Evolutionary conservation across 2,329 filamentous ascomycete species (phyloP).

Genomic region (Penicillium sclerotiorum): DNA sequence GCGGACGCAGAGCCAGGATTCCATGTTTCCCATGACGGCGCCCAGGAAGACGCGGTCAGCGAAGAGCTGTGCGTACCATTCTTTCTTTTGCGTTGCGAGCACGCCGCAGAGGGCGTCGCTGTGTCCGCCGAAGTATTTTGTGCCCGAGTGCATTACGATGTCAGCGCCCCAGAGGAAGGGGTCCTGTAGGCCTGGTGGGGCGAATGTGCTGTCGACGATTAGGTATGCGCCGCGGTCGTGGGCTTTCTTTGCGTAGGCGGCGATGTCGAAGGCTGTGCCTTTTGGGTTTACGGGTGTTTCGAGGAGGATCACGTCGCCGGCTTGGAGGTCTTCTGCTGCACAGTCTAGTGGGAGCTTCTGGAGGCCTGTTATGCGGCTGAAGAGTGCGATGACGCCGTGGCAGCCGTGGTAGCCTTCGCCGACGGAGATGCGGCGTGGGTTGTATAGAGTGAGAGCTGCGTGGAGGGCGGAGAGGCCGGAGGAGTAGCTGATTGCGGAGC

Average conservation of each 20-base stretch:
- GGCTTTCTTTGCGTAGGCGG: slow-evolving; percentile 71
- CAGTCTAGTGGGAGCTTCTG: slow-evolving; percentile 72
- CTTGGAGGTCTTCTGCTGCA: slow-evolving; percentile 64
- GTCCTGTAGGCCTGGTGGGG: slow-evolving; percentile 83
- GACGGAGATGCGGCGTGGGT: slow-evolving; percentile 81
- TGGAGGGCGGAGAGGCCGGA: slow-evolving; percentile 89
- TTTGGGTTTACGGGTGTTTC: slow-evolving; percentile 94
- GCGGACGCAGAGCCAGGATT: slow-evolving; percentile 88
- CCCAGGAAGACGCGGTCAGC: slow-evolving; percentile 77
- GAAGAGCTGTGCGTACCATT: slow-evolving; percentile 64
- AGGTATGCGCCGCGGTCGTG: slow-evolving; percentile 72
- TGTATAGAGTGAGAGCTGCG: slow-evolving; percentile 78
- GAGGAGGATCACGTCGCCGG: slow-evolving; percentile 84
- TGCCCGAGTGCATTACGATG: slow-evolving; percentile 87
- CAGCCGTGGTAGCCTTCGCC: slow-evolving; percentile 90
- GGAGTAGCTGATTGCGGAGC: slow-evolving; percentile 72
- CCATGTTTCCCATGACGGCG: slow-evolving; percentile 82
- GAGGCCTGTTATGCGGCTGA: slow-evolving; percentile 75
- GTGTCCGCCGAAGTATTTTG: slow-evolving; percentile 96
- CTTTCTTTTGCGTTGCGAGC: slow-evolving; percentile 63
- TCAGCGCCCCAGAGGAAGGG: slow-evolving; percentile 82
- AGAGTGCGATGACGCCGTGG: slow-evolving; percentile 76
- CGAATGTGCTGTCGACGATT: slow-evolving; percentile 89
- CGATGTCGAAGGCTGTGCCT: slow-evolving; percentile 76
- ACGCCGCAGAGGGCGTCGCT: slow-evolving; percentile 91